A percentile compares a stretch with the other conserved stretches of the same genome.
These are phyloP conservation scores for Vickermania ingenoplastis DNA, from an alignment of 208 protist species.

Conservation along the genomic window DNA sequence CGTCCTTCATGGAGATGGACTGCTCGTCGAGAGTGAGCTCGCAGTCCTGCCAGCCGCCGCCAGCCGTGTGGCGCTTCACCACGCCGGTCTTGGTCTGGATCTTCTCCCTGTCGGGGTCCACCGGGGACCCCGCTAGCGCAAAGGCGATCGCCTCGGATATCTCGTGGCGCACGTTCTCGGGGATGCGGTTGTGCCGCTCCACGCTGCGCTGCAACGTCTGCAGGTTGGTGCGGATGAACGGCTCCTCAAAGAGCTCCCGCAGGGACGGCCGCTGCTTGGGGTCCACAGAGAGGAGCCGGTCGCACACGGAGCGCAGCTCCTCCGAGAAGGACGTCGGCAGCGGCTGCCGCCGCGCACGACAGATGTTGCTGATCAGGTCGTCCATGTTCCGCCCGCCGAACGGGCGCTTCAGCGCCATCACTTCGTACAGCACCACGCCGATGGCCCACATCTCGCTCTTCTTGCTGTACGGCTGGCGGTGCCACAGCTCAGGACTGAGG, in stretches of 20 bases:
- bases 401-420: conserved; percentile 71
- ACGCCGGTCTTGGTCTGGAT: conserved; percentile 28
- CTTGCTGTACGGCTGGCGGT: conserved; percentile 87
- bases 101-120: conserved; percentile 21
- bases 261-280: conserved; percentile 47
- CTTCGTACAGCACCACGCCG: conserved; percentile 78
- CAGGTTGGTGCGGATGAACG: conserved; percentile 49
- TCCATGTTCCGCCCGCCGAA: conserved; percentile 82
- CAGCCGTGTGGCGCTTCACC: conserved; percentile 64
- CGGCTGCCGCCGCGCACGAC: conserved; percentile 34
- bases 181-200: conserved; percentile 59
- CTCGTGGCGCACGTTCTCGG: conserved; percentile 35
- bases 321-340: conserved; percentile 37
- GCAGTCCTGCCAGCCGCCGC: conserved; percentile 71
- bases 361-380: conserved; percentile 79
- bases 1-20: conserved; percentile 31
- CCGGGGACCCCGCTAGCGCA: conserved; percentile 26
- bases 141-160: conserved; percentile 52
- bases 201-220: conserved; percentile 71
- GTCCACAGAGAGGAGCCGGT: conserved; percentile 51
- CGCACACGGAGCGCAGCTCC: conserved; percentile 40
- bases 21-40: conserved; percentile 44
- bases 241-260: conserved; percentile 52
- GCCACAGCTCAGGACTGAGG: conserved; percentile 88
- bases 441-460: conserved; percentile 92